Evolutionary conservation across 139 green algal genomes (phyloP), one percentile per base, ranked within the genome.

Genomic region (Picochlorum costavermella): DNA sequence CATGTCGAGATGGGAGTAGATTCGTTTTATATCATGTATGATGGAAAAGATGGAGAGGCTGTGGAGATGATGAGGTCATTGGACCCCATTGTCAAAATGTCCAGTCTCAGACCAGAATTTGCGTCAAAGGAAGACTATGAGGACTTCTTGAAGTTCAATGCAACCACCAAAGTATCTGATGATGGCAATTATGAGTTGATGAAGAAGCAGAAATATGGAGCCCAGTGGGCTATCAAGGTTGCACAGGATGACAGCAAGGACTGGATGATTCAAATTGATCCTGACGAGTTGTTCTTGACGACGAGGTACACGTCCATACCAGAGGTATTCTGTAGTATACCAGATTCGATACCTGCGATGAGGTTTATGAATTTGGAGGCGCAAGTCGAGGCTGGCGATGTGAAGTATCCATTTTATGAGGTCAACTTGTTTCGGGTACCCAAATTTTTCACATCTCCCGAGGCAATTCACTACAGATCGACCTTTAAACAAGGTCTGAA

Each of bases 351-450:
- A 5, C 63, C 68, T 1, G 58, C 69, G 14, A 26, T 75, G 25
- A 67, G 78, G 12, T 85, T 86, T 53, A 63, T 86, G 51, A 86
- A 85, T 48, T 65, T 78, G 43, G 79, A 85, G 64, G 79, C 31
- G 2, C 69, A 82, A 61, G 67, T 75, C 0, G 79, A 85, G 49
- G 59, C 63, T 46, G 78, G 60, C 5, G 67, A 73, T 40, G 9
- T 84, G 1, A 56, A 30, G 36, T 83, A 86, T 73, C 61, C 61
- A 33, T 73, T 71, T 9, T 69, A 86, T 56, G 63, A 86, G 61
- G 74, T 86, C 4, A 83, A 79, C 4, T 56, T 85, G 51, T 85
- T 85, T 64, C 65, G 79, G 4, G 64, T 57, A 9, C 79, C 85
- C 73, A 77, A 81, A 57, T 73, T 85, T 72, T 75, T 81, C 45